Base-by-base conservation (phyloP, 805 yeast species). In the Metschnikowia henanensis region DNA sequence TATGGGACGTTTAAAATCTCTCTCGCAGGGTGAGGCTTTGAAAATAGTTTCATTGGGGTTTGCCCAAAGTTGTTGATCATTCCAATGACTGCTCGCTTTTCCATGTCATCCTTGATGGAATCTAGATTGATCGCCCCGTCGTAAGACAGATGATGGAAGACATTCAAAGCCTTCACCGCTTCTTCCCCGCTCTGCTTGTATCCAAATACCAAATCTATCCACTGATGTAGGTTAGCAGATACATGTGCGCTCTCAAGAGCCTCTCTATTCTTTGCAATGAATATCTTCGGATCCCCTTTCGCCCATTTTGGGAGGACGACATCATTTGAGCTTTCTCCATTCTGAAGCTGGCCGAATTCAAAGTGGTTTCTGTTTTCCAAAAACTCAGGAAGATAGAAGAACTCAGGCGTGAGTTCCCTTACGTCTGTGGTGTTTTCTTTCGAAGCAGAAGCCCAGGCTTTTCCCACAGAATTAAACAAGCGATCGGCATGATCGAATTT, bases 21-120 rank as follows among this genome's bases (percentile, higher is more conserved):
- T 42, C 74, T 70, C 20, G 57, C 50, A 1, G 85, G 83, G 61
- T 89, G 96, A 0, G 90, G 84, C 39, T 75, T 76, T 15, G 66
- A 68, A 53, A 90, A 87, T 9, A 90, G 66, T 53, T 84, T 87
- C 37, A 76, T 58, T 1, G 97, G 97, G 0, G 95, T 89, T 59
- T 89, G 97, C 0, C 97, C 97, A 71, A 89, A 89, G 62, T 89
- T 89, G 59, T 90, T 94, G 39, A 89, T 89, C 53, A 86, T 85
- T 1, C 95, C 91, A 18, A 88, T 84, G 3, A 85, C 74, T 1
- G 95, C 92, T 30, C 81, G 71, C 50, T 83, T 75, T 61, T 89
- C 95, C 48, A 76, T 73, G 29, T 81, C 88, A 57, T 88, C 91
- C 47, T 78, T 73, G 44, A 89, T 83, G 18, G 73, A 73, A 48